Evolutionary conservation across 2,329 filamentous ascomycete species (phyloP), one percentile per base, ranked within the genome.

Genomic region (Leptographium radiaticola): DNA sequence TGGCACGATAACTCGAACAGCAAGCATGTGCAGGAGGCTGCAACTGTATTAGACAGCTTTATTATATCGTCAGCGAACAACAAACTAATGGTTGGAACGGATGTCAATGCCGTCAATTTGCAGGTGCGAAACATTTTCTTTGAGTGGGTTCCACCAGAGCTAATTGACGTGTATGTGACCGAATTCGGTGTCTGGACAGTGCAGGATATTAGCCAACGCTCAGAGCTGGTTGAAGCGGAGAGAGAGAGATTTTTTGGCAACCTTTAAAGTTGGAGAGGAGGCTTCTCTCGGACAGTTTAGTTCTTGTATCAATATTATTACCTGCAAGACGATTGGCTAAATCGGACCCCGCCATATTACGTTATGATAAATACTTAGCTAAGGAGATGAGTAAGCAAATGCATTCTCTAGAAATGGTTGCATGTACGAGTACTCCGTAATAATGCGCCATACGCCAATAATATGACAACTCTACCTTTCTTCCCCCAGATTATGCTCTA

Each of bases 81-180:
- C 25, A 11, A 5, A 42, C 34, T 20, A 33, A 38, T 18, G 20
- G n/a, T 20, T 10, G 39, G 16, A n/a, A 7, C 4, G 25, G 15
- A 16, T 20, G 8, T 6, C 34, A 2, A 9, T 6, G 52, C 58
- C 20, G 54, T 59, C 3, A 56, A 58, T n/a, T 58, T 74, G 13
- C 56, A 59, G 16, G 66, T 77, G 50, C 69, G 64, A 43, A 78
- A 78, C 59, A 61, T 75, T n/a, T 80, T 79, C 56, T 82, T 83
- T 49, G 80, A 84, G 66, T 83, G 78, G 79, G 69, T 82, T 44
- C 70, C 75, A 2, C 62, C 71, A 0, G 55, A 61, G 10, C 61
- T 81, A 44, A 67, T 83, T 7, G 71, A 81, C 60, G 64, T 65
- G 0, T 83, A 80, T 59, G 64, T 80, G 36, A 78, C 75, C 4